Conservation (phyloP, 2,329 filamentous ascomycete species). For the Calonectria pauciramosa region DNA sequence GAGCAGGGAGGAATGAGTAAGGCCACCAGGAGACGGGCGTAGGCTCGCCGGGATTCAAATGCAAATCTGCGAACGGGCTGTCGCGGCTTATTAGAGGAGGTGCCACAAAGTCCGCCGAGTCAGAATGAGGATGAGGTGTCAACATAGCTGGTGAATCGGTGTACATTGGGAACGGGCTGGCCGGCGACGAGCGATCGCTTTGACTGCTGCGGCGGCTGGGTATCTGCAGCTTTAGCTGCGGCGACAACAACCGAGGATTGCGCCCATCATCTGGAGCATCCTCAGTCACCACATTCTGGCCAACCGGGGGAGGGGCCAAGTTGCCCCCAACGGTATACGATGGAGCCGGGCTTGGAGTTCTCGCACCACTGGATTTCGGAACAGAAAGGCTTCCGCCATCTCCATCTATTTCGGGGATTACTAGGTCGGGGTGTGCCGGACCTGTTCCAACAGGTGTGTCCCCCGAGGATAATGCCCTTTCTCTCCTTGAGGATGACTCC, state of each 20-base stretch:
- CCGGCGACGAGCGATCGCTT: constrained; percentile 62
- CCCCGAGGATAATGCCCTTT: constrained; percentile 63
- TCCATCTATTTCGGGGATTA: constrained; percentile 36
- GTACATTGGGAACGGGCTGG: constrained; percentile 78
- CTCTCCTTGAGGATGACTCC: constrained; percentile 33
- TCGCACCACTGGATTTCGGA: constrained; percentile 36
- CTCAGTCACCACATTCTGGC: constrained; percentile 35
- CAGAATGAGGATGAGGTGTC: constrained; percentile 56
- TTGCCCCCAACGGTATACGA: constrained; percentile 56
- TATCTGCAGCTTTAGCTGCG: constrained; percentile 60
- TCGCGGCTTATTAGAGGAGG: constrained; percentile 53
- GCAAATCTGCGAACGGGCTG: constrained; percentile 62
- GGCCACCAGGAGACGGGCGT: constrained; percentile 84
- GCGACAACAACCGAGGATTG: constrained; percentile 24
- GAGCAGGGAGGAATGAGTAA: constrained; percentile 78
- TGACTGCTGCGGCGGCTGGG: constrained; percentile 58
- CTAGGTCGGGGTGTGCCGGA: constrained; percentile 33
- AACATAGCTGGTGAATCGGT: constrained; percentile 68
- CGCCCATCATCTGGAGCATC: constrained; percentile 25
- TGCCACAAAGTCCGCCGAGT: constrained; percentile 69
- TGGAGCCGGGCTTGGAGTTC: constrained; percentile 47
- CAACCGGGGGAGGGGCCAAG: constrained; percentile 56
- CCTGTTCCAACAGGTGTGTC: constrained; percentile 46
- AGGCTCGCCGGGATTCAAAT: constrained; percentile 53
- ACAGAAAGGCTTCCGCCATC: constrained; percentile 35